Conservation (phyloP, 208 protist species). For the Acanthamoeba rhysodes region DNA sequence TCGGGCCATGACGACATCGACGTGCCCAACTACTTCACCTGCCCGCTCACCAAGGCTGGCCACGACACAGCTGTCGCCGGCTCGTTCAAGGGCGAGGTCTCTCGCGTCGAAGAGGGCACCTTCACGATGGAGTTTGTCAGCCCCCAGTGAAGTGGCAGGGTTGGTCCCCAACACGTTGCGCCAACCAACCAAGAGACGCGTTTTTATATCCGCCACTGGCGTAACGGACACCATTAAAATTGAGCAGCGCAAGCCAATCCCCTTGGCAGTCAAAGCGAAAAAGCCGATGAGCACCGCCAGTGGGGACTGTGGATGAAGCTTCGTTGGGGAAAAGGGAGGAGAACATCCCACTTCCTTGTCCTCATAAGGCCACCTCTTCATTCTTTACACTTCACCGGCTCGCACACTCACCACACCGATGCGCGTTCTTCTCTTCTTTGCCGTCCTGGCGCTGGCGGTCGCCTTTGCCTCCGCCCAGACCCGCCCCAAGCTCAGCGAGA, state of each 20-base stretch:
- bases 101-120: neutral
- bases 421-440: neutral
- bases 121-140: constrained; percentile 14
- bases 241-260: too few relatives aligned
- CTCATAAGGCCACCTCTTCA: too few relatives aligned
- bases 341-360: too few relatives aligned
- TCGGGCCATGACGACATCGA: constrained; percentile 30
- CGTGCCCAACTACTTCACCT: constrained; percentile 56
- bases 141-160: neutral
- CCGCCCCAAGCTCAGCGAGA: constrained; percentile 14
- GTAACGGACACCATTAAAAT: too few relatives aligned
- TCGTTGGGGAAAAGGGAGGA: too few relatives aligned
- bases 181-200: too few relatives aligned
- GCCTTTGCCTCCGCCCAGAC: neutral
- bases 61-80: neutral
- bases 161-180: neutral
- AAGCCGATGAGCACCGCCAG: too few relatives aligned
- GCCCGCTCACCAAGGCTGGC: constrained; percentile 12
- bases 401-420: neutral
- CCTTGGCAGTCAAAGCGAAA: too few relatives aligned
- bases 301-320: too few relatives aligned
- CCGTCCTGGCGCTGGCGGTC: neutral
- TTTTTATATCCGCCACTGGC: too few relatives aligned
- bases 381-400: too few relatives aligned
- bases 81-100: constrained; percentile 2